These are phyloP conservation scores for Lodderomyces orthopsilosis DNA, from an alignment of 1,139 yeast genomes.

Conservation along the genomic window DNA sequence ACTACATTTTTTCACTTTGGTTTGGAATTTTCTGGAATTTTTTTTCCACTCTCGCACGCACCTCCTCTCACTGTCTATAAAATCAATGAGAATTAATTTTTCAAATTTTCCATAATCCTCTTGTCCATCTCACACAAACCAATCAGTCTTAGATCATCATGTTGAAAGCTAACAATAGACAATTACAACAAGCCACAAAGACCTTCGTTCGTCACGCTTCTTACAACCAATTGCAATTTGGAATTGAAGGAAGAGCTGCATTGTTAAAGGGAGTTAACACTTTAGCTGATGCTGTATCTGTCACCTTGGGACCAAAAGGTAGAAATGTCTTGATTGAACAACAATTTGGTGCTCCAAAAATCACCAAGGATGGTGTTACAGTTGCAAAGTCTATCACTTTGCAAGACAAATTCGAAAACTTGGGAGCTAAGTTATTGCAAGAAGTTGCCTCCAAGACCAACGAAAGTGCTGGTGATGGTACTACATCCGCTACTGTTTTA, in stretches of 20 bases:
- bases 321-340: constrained; percentile 97
- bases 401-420: constrained; percentile 91
- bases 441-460: constrained; percentile 98
- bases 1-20: not conserved
- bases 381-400: constrained; percentile 88
- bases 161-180: constrained; percentile 56
- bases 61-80: no score
- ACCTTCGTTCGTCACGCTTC: constrained; percentile 59
- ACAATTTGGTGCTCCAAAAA: constrained; percentile 95
- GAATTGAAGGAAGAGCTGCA: constrained; percentile 98
- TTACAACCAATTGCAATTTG: constrained; percentile 95
- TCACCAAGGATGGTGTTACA: constrained; percentile 99
- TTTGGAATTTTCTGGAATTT: constrained; percentile 1
- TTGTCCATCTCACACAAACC: not conserved
- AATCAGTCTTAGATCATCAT: constrained; percentile 21
- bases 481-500: constrained; percentile 95
- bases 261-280: constrained; percentile 93
- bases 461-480: constrained; percentile 99
- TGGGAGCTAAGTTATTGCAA: constrained; percentile 94
- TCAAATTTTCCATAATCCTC: not conserved
- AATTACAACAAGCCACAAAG: constrained; percentile 39
- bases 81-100: not conserved
- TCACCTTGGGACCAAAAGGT: constrained; percentile 97
- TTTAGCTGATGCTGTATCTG: constrained; percentile 95
- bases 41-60: constrained; percentile 2